Conservation (phyloP, 2,329 filamentous ascomycete genomes). For the Fusarium hainanense region DNA sequence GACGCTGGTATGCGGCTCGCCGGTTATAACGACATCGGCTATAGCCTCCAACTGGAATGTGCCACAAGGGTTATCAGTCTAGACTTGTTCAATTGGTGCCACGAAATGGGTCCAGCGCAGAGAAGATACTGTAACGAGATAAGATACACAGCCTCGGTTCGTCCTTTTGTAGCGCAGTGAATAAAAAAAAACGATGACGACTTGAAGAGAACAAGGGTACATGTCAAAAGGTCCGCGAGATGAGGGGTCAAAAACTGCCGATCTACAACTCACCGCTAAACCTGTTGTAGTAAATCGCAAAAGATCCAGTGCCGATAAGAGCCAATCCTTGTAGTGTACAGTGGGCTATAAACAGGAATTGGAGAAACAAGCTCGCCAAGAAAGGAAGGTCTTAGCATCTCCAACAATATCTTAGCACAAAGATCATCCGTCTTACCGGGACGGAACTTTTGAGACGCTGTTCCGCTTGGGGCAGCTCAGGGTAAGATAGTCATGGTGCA, state of each 20-base stretch:
- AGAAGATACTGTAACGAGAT: not conserved
- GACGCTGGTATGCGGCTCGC: not conserved
- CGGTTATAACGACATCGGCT: not conserved
- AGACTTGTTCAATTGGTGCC: not conserved
- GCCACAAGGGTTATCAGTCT: not conserved
- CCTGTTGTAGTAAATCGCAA: not conserved
- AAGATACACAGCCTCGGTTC: not conserved
- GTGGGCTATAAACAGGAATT: not conserved
- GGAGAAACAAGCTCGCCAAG: not conserved
- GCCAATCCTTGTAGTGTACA: not conserved
- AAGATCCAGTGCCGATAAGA: not conserved
- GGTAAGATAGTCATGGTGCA: not conserved
- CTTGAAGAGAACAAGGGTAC: not conserved
- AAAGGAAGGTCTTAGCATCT: not conserved
- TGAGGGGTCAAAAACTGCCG: not conserved
- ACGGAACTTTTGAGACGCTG: conserved; percentile 10
- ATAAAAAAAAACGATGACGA: not conserved
- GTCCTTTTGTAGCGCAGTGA: not conserved
- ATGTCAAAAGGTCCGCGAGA: not conserved
- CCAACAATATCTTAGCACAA: not conserved
- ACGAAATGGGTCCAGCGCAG: not conserved
- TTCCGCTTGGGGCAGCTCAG: conserved; percentile 5
- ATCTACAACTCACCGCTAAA: not conserved
- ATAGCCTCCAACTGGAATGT: not conserved
- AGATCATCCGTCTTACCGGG: not conserved